Base-by-base conservation (phyloP, 305 asterid species). In the Vinca major region DNA sequence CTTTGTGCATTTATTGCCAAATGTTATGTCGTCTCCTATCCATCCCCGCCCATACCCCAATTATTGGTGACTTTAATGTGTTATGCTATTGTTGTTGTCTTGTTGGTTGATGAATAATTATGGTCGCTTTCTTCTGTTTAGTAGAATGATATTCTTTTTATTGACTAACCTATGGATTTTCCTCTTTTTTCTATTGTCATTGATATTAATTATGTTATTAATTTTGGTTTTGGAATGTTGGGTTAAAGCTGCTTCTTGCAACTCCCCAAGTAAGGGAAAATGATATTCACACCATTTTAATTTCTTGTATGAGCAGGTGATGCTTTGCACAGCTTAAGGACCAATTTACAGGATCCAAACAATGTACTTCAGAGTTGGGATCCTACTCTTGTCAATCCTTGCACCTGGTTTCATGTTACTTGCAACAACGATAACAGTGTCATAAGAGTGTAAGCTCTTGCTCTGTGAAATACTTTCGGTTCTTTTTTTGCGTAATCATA, bases 331-430 rank as follows among this genome's bases (percentile, higher is more conserved):
- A 85, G 75, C 79, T 85, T 93, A 60, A 78, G 97, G 76, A 69
- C 89, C 53, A 93, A 82, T 82, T 82, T 93, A 71, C 79, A 78
- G 41, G 98, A 93, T 83, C 98, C 97, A 33, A 87, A 89, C 87
- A 93, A 87, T 77, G 98, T 93, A 65, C 71, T 93, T 44, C 98
- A 93, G 74, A 93, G 98, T 84, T 93, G 98, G 98, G 98, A 93
- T 72, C 97, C 98, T 17, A 90, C 98, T 50, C 96, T 93, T 71
- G 98, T 93, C 80, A 93, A 93, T 76, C 98, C 98, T 20, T 93
- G 98, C 79, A 90, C 98, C 71, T 92, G 98, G 98, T 92, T 92
- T 74, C 98, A 92, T 74, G 98, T 92, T 66, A 92, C 98, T 63
- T 93, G 98, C 87, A 89, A 93, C 86, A 90, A 89, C 52, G 98